Percentiles rank a stretch among this genome's conserved stretches.
Conservation (phyloP, 75 land plant genomes). For the Selaginella tamariscina region DNA sequence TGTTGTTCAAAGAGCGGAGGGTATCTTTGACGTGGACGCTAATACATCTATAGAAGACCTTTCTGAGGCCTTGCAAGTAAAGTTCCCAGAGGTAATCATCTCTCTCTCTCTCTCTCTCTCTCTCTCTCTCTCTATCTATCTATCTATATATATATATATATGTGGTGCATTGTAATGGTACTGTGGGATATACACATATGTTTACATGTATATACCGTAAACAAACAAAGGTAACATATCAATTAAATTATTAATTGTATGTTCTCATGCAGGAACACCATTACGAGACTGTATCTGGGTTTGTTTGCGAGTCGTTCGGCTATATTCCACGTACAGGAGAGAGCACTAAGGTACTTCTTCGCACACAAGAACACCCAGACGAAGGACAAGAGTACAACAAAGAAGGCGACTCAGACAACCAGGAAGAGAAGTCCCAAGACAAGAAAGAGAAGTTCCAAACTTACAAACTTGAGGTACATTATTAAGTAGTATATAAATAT, state of each 20-base stretch:
- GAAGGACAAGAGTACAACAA: conserved; percentile 38
- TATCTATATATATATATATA: too few species aligned
- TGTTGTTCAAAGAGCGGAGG: conserved; percentile 72
- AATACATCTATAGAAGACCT: conserved; percentile 90
- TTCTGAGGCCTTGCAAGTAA: conserved; percentile 70
- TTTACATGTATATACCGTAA: too few species aligned
- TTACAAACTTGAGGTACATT: conserved; percentile 68
- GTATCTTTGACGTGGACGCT: conserved; percentile 92
- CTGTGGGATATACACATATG: too few species aligned
- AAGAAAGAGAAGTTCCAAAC: conserved; percentile 51
- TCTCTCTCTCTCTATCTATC: too few species aligned
- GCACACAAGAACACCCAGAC: conserved; percentile 39
- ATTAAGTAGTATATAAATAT: not conserved
- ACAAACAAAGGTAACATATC: too few species aligned
- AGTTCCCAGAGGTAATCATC: conserved; percentile 56
- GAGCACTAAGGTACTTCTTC: conserved; percentile 51
- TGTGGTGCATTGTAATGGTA: too few species aligned
- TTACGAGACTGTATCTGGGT: conserved; percentile 96
- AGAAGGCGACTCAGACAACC: conserved; percentile 39
- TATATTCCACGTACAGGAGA: conserved; percentile 87
- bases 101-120: too few species aligned
- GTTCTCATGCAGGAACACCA: conserved; percentile 49
- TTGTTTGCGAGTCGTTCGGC: conserved; percentile 90
- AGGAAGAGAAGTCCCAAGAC: conserved; percentile 38
- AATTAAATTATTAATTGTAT: conserved; percentile 12